Base-by-base conservation (phyloP, 371 early-diverging fungal genomes). In the Mortierella polycephala region DNA sequence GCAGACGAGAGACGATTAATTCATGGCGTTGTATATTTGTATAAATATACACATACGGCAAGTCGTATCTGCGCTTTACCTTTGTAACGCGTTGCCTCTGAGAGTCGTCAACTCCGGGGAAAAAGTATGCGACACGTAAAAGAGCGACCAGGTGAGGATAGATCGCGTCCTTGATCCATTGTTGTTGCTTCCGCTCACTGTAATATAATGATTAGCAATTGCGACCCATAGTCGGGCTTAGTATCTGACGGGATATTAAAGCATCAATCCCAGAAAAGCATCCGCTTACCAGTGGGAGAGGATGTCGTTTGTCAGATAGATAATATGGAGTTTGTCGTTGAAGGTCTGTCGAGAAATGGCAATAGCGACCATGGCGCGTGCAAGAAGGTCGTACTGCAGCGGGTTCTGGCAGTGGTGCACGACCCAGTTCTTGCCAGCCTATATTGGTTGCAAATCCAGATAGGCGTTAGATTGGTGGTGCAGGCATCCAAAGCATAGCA, bases 341-440 rank as follows among this genome's bases (percentile, higher is more conserved):
- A 86, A 88, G n/a, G 81, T 73, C 9, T 71, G 41, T 6, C 83
- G 81, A 13, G 88, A 83, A 46, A 74, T 79, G 0, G 88, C 73
- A 7, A 89, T 67, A 2, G 88, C 72, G 30, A 85, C 71, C 21
- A 88, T 55, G 59, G 84, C 83, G 42, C 87, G 83, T 21, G 83
- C 42, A 5, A 88, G 47, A 4, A 71, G 73, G 42, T 73, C 81
- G 18, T 82, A 73, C 16, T 88, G 88, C 21, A 58, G 63, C 14
- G 85, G 81, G 41, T 73, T 66, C 13, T 77, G 82, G 52, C 88
- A 88, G 47, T 87, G 70, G 10, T 86, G 82, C 60, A 85, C 83
- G n/a, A 88, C 81, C 90, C 90, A 89, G 37, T 75, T 83, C 64
- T 88, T 89, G 20, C 88, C 90, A 20, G 84, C 75, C 90, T 88